A percentile compares a stretch with the other conserved stretches of the same genome.
These are phyloP conservation scores for Coniella lustricola DNA, from an alignment of 2,329 filamentous ascomycete species.

Conservation along the genomic window DNA sequence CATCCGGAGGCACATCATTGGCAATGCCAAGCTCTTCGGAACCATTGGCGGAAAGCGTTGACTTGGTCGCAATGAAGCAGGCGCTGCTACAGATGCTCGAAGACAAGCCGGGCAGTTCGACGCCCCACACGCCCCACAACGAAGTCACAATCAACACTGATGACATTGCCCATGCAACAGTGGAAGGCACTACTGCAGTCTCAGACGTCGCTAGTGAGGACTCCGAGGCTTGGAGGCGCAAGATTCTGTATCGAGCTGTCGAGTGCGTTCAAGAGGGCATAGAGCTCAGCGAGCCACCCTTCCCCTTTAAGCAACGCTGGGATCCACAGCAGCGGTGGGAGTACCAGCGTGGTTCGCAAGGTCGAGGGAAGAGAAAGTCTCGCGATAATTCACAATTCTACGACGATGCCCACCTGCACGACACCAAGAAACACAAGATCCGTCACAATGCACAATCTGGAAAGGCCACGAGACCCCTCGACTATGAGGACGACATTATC, in stretches of 20 bases:
- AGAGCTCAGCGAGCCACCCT: conserved; percentile 68
- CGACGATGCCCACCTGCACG: conserved; percentile 22
- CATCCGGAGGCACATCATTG: background rate
- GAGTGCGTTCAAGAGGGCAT: conserved; percentile 73
- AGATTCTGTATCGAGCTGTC: conserved; percentile 68
- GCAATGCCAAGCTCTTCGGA: background rate
- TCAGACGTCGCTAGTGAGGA: conserved; percentile 34
- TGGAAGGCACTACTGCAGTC: background rate
- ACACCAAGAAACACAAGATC: conserved; percentile 44
- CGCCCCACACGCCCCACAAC: background rate
- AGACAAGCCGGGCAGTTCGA: background rate
- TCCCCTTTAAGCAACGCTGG: conserved; percentile 87
- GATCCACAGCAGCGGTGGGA: conserved; percentile 60
- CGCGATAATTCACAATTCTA: conserved; percentile 35
- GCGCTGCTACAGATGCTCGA: conserved; percentile 27
- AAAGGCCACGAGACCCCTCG: background rate
- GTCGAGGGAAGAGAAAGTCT: conserved; percentile 43
- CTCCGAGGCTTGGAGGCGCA: conserved; percentile 63
- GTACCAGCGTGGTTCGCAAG: conserved; percentile 17
- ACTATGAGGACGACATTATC: conserved; percentile 21
- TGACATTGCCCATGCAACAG: background rate
- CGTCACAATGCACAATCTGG: conserved; percentile 19
- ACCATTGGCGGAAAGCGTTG: conserved; percentile 15
- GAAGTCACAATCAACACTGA: conserved; percentile 7
- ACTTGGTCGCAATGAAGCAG: conserved; percentile 33